Evolutionary conservation across 75 land plant species (phyloP).

Genomic region (Azolla pinnata): DNA sequence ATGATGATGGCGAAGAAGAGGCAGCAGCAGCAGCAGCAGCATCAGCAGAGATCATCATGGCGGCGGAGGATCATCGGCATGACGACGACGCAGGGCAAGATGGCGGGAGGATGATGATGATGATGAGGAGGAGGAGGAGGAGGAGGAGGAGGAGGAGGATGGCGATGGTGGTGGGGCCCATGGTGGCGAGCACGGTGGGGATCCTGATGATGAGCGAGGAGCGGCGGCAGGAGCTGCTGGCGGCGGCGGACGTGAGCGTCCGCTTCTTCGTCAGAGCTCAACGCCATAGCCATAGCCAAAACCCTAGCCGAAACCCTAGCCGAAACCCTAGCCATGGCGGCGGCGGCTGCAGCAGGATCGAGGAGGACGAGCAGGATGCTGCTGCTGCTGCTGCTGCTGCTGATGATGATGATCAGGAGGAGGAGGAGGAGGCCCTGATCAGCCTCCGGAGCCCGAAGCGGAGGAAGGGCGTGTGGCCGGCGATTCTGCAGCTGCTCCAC

Average conservation of each 20-base stretch:
- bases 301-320: too few relatives aligned
- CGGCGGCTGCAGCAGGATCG: too few relatives aligned
- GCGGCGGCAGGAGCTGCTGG: neutral
- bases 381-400: too few relatives aligned
- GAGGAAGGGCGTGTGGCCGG: constrained; percentile 4
- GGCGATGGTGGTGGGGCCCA: neutral
- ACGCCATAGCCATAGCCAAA: too few relatives aligned
- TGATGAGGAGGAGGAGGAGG: neutral
- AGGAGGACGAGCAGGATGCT: too few relatives aligned
- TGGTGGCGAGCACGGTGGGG: neutral
- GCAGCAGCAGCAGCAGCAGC: neutral
- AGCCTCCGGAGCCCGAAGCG: neutral
- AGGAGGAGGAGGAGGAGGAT: neutral
- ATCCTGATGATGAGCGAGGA: neutral
- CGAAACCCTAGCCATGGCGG: too few relatives aligned
- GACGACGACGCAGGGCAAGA: neutral
- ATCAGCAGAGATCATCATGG: too few relatives aligned
- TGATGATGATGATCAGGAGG: too few relatives aligned
- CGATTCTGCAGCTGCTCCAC: constrained; percentile 4
- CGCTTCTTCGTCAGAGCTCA: too few relatives aligned
- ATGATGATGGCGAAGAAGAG: constrained; percentile 1
- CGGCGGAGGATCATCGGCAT: neutral
- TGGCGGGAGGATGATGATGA: neutral
- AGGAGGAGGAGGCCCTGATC: neutral
- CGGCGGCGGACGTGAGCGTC: constrained; percentile 2